phyloP scores from a whole-genome alignment of 2,329 filamentous ascomycete genomes.

The Dactylellina sp. region DNA sequence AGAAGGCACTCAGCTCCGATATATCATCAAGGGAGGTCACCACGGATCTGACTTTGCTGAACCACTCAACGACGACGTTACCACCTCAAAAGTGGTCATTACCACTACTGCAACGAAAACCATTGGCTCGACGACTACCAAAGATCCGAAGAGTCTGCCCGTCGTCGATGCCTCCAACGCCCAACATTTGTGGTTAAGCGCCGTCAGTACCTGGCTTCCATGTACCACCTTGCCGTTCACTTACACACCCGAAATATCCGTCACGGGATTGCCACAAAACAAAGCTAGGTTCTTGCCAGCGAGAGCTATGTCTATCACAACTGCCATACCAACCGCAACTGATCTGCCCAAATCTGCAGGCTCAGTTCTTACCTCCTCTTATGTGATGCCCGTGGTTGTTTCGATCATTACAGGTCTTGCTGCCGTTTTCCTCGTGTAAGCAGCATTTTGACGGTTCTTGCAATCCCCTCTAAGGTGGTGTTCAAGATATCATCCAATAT shows the following conservation, averaged over 20 bases:
- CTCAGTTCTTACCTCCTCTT: neutral
- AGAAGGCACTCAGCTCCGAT: constrained; percentile 46
- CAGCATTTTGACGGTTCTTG: neutral
- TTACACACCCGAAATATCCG: neutral
- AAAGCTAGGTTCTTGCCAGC: neutral
- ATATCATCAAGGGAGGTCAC: constrained; percentile 51
- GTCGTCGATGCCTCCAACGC: constrained; percentile 36
- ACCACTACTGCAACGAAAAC: constrained; percentile 17
- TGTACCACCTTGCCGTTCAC: constrained; percentile 31
- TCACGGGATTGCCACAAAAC: neutral
- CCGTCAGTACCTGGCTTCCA: constrained; percentile 16
- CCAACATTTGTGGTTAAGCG: constrained; percentile 33
- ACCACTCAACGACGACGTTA: neutral
- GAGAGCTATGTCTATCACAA: constrained; percentile 2
- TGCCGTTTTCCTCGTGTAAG: neutral
- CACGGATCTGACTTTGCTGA: constrained; percentile 56
- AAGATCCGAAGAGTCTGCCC: constrained; percentile 4
- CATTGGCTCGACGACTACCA: neutral
- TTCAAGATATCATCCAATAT: neutral
- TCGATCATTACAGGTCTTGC: constrained; percentile 2
- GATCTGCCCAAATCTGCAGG: neutral
- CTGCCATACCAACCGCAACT: constrained; percentile 5
- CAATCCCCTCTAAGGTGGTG: neutral
- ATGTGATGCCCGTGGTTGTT: constrained; percentile 9
- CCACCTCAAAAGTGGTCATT: neutral